Evolutionary conservation across 1,284 basidiomycete genomes (phyloP).

Genomic region (Cyathus olla): DNA sequence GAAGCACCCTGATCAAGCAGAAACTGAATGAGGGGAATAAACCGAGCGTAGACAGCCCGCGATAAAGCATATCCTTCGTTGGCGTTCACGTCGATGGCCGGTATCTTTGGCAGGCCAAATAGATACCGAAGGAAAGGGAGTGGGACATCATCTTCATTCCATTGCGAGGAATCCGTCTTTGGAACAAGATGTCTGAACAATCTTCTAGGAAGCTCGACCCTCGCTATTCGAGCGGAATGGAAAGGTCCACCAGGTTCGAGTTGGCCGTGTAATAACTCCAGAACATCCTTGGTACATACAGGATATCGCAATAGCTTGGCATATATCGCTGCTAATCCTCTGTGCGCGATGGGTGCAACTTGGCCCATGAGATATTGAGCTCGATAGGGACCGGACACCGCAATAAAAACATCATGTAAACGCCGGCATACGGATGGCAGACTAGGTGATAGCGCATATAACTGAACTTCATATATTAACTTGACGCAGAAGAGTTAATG

Average conservation of each 20-base stretch:
- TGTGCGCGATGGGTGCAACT: conserved; percentile 19
- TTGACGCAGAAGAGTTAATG: conserved; percentile 35
- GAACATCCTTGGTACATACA: conserved; percentile 66
- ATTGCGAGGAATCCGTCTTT: conserved; percentile 31
- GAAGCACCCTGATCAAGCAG: conserved; percentile 81
- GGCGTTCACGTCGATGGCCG: conserved; percentile 63
- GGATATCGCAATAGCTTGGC: conserved; percentile 72
- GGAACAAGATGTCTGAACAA: conserved; percentile 66
- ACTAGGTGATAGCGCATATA: conserved; percentile 67
- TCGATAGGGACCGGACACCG: conserved; percentile 61
- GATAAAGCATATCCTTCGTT: conserved; percentile 84
- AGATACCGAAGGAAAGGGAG: conserved; percentile 73
- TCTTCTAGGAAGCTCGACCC: conserved; percentile 64
- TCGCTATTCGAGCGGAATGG: not conserved
- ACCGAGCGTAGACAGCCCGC: conserved; percentile 76
- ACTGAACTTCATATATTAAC: conserved; percentile 82
- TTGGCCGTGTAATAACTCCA: conserved; percentile 54
- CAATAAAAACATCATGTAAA: conserved; percentile 63
- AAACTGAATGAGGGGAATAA: conserved; percentile 73
- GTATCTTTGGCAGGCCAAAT: conserved; percentile 52
- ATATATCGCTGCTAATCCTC: conserved; percentile 43
- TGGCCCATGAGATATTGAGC: conserved; percentile 70
- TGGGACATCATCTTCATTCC: conserved; percentile 61
- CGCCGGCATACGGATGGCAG: conserved; percentile 68
- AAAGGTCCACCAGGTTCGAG: not conserved